Evolutionary conservation across 371 early-diverging fungal genomes (phyloP).

Genomic region (Rhizopus microsporus): DNA sequence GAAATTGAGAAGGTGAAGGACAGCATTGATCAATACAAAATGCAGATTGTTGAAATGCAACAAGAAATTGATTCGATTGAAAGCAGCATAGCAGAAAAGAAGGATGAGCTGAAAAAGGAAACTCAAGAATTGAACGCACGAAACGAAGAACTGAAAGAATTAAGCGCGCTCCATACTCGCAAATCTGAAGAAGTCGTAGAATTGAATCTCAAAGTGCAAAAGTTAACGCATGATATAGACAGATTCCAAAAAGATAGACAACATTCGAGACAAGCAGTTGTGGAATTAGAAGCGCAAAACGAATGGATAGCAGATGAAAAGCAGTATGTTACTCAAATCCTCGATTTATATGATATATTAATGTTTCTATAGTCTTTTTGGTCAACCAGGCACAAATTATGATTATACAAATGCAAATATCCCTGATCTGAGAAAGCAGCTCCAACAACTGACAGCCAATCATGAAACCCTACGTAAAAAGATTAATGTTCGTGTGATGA

Average conservation of each 20-base stretch:
- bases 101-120: constrained; percentile 29
- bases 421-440: constrained; percentile 65
- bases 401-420: constrained; percentile 80
- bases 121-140: constrained; percentile 29
- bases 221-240: constrained; percentile 71
- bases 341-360: neutral
- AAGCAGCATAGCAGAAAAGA: neutral
- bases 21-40: constrained; percentile 58
- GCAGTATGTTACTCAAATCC: constrained; percentile 50
- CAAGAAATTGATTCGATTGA: constrained; percentile 29
- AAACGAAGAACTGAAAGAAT: constrained; percentile 52
- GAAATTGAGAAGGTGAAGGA: constrained; percentile 52
- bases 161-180: constrained; percentile 64
- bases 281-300: constrained; percentile 63
- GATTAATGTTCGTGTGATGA: constrained; percentile 94
- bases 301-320: constrained; percentile 91
- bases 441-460: constrained; percentile 72
- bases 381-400: constrained; percentile 74
- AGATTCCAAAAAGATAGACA: constrained; percentile 66
- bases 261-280: constrained; percentile 50
- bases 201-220: constrained; percentile 69
- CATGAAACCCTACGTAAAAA: constrained; percentile 81
- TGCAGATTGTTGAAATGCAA: constrained; percentile 18
- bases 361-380: constrained; percentile 61
- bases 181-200: constrained; percentile 66